Evolutionary conservation across 2,329 filamentous ascomycete genomes (phyloP), one percentile per base, ranked within the genome.

Genomic region (Lithohypha guttulata): DNA sequence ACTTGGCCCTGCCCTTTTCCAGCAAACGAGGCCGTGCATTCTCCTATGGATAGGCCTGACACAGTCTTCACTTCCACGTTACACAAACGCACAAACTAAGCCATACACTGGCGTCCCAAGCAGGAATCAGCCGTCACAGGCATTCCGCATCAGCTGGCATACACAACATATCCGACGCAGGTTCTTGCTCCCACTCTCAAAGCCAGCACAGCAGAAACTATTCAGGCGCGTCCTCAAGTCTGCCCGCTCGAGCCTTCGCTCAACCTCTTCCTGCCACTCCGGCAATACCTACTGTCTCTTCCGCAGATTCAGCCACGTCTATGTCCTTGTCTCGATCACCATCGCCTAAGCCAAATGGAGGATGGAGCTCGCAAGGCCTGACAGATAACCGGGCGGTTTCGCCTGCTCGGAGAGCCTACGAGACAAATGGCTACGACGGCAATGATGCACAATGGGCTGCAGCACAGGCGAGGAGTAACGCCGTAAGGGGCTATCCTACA

Each of bases 321-420:
- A 94, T 94, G 87, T 83, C 83, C 51, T 66, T 89, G 47, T 91
- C 86, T 51, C 78, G 85, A 63, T 93, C 84, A 56, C 84, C 87
- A 35, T 94, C 85, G 41, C 89, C 87, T 46, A 73, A 77, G 47
- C 81, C 78, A 45, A 81, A 82, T 53, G 85, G 84, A 56, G 86
- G 86, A 52, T 95, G 89, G 87, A 77, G 84, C 41, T 91, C 81
- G 62, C 85, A 82, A 41, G 84, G 79, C 48, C 71, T 84, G 56
- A 81, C 76, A 55, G 77, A 81, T 44, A 77, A 75, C 42, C 84
- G 80, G 58, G 80, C 80, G 45, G 72, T 74, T 50, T 75, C 76
- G 25, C 85, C 56, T 81, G 83, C 14, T 51, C 65, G 62, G 54
- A 70, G 61, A 62, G 53, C 47, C 17, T 42, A 39, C n/a, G 68